Conservation (phyloP, 2,329 filamentous ascomycete genomes). For the Pleoardoris graminearum region DNA sequence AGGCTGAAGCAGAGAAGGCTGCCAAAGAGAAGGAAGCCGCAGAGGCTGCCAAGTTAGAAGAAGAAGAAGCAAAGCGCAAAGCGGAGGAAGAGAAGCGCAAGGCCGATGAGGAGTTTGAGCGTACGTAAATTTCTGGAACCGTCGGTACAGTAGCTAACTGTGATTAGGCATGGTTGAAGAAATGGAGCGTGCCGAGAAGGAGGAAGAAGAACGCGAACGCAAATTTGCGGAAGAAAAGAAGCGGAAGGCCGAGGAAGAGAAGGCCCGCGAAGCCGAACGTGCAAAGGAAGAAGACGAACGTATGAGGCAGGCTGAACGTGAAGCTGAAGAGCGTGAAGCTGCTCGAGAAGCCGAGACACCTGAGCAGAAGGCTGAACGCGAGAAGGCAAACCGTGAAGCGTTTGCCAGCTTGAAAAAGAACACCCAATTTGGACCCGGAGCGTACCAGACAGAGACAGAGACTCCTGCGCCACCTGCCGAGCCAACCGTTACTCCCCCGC, state of each 20-base stretch:
- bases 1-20: slow-evolving; percentile 32
- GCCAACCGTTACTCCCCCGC: slow-evolving; percentile 34
- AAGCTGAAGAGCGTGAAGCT: slow-evolving; percentile 54
- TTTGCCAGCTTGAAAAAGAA: slow-evolving; percentile 56
- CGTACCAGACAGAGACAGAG: slow-evolving; percentile 34
- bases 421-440: slow-evolving; percentile 51
- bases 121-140: slow-evolving; percentile 19
- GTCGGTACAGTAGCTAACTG: not conserved
- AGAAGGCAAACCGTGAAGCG: slow-evolving; percentile 29
- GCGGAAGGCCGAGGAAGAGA: slow-evolving; percentile 61
- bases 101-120: slow-evolving; percentile 55
- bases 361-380: slow-evolving; percentile 48
- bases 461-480: slow-evolving; percentile 54
- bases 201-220: slow-evolving; percentile 68
- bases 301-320: slow-evolving; percentile 53
- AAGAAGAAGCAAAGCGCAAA: slow-evolving; percentile 35
- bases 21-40: slow-evolving; percentile 27
- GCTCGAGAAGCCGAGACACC: slow-evolving; percentile 48
- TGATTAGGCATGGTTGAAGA: slow-evolving; percentile 59
- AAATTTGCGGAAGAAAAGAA: slow-evolving; percentile 71
- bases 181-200: slow-evolving; percentile 51
- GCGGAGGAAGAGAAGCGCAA: slow-evolving; percentile 55
- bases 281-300: slow-evolving; percentile 57
- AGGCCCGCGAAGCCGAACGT: slow-evolving; percentile 55
- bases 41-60: slow-evolving; percentile 24